These are phyloP conservation scores for Chlamydomonas eustigma DNA, from an alignment of 139 green algal genomes.

Conservation along the genomic window DNA sequence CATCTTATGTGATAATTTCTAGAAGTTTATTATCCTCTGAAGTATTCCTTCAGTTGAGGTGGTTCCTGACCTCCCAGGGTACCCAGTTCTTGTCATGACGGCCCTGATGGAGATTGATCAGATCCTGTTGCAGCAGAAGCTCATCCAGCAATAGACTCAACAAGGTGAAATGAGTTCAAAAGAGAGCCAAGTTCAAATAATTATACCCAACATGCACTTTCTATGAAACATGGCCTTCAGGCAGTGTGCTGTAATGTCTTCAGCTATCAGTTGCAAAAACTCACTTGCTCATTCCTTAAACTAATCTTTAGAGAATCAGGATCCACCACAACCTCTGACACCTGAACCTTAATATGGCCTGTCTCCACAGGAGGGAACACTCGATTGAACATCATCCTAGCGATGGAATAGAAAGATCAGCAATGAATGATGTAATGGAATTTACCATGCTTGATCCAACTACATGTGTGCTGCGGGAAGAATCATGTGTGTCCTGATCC, in stretches of 20 bases:
- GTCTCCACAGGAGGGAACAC: background rate
- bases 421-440: background rate
- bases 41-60: too few species aligned
- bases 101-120: constrained; percentile 4
- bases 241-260: background rate
- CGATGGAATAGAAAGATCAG: too few species aligned
- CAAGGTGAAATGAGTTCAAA: background rate
- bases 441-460: too few species aligned
- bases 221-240: background rate
- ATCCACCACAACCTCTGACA: background rate
- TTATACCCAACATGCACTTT: too few species aligned
- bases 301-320: background rate
- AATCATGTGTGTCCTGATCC: too few species aligned
- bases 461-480: too few species aligned
- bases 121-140: background rate
- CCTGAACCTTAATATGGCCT: background rate
- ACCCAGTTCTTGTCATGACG: constrained; percentile 10
- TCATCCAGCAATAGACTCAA: background rate
- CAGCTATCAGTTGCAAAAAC: background rate
- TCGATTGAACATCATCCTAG: constrained; percentile 11
- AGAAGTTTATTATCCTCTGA: too few species aligned
- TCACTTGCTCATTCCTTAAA: background rate
- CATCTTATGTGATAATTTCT: too few species aligned
- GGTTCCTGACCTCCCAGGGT: background rate
- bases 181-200: too few species aligned